Base-by-base conservation (phyloP, 495 filamentous ascomycete genomes). In the Pseudomonodictys pantanalensis region DNA sequence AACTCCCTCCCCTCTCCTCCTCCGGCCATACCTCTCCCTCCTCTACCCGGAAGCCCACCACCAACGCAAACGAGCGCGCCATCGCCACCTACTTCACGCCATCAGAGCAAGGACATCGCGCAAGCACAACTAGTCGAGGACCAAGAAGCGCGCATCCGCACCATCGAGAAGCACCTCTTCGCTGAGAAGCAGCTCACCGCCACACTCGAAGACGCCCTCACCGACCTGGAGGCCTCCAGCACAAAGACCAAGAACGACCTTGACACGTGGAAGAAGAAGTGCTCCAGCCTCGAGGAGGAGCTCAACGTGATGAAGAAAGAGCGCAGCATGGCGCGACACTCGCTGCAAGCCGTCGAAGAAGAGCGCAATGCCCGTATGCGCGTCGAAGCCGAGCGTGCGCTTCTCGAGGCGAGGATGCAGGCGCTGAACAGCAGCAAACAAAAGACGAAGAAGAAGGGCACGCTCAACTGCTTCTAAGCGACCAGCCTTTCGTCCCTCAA, bases 151-250 rank as follows among this genome's bases (percentile, higher is more conserved):
- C 92, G 91, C 45, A 95, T 98, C 69, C 86, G 87, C 44, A 92
- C 91, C 23, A 96, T 98, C 62, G 93, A 97, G 78, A 96, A 96
- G 78, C 91, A 97, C 69, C 82, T 98, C 28, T 87, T 86, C 59
- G 92, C 95, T 24, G 93, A 98, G 78, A 96, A 95, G 71, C 92
- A 97, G 69, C 85, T 98, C 24, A 97, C 92, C 4, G 83, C 87
- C 18, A 96, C 91, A 28, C 80, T 98, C 29, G 93, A 98, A 70
- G 92, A 97, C 75, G 95, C 93, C 23, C 81, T 98, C 38, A 90
- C 89, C 6, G 95, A 97, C 67, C 85, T 97, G 17, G 93, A 98
- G 73, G 77, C 81, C 46, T 89, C 92, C 63, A 87, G 84, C 69
- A 91, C 87, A 73, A 89, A 89, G 75, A 82, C 87, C 73, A 95